These are phyloP conservation scores for Phaffomyces antillensis DNA, from an alignment of 805 yeast species.

Conservation along the genomic window DNA sequence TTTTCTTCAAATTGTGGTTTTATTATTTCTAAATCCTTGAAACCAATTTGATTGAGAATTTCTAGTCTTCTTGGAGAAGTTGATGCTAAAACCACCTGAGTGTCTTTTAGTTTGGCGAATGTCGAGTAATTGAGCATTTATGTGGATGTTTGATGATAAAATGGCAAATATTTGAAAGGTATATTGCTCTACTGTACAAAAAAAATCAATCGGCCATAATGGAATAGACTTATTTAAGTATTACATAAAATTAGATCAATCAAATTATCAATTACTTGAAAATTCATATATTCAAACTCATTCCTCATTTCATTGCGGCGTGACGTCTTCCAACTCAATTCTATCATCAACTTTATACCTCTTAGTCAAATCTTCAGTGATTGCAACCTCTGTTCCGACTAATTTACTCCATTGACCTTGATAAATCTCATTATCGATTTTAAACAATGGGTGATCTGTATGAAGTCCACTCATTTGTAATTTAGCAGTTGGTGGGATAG, in stretches of 20 bases:
- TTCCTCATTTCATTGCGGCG: constrained; percentile 8
- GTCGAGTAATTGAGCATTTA: constrained; percentile 24
- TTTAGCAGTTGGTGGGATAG: constrained; percentile 32
- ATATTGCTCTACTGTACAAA: too few relatives aligned
- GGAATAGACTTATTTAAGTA: too few relatives aligned
- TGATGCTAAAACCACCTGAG: constrained; percentile 61
- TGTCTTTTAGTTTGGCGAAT: constrained; percentile 15
- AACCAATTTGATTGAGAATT: constrained; percentile 56
- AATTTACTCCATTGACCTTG: constrained; percentile 71
- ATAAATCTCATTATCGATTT: constrained; percentile 52
- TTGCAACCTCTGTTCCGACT: constrained; percentile 66
- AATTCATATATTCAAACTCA: neutral
- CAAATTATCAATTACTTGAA: neutral
- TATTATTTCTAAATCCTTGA: constrained; percentile 36
- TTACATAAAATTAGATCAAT: too few relatives aligned
- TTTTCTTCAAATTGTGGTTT: constrained; percentile 76
- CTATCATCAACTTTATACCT: constrained; percentile 16
- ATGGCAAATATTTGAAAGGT: too few relatives aligned
- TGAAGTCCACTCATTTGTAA: constrained; percentile 53
- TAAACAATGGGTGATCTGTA: constrained; percentile 46
- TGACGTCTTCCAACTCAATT: constrained; percentile 18
- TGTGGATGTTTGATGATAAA: too few relatives aligned
- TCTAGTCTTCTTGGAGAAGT: constrained; percentile 76
- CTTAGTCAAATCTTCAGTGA: constrained; percentile 20
- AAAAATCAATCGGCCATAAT: too few relatives aligned